These are phyloP conservation scores for Talaromyces proteolyticus DNA, from an alignment of 495 filamentous ascomycete species.

Conservation along the genomic window DNA sequence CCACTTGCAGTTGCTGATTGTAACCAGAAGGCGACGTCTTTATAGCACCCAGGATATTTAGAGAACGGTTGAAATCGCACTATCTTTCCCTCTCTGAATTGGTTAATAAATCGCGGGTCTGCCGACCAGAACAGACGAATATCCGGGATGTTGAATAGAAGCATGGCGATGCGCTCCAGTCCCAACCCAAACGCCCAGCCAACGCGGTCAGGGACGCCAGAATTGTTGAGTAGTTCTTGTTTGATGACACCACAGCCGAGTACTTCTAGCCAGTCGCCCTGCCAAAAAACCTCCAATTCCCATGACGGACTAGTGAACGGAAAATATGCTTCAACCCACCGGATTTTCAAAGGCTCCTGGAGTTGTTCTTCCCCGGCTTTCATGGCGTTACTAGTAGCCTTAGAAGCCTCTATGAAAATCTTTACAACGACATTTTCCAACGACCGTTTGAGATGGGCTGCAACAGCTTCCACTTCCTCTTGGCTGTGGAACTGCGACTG, in stretches of 20 bases:
- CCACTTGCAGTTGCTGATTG: constrained; percentile 34
- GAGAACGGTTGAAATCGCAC: constrained; percentile 78
- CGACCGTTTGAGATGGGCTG: constrained; percentile 80
- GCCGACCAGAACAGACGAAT: constrained; percentile 96
- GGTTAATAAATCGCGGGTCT: constrained; percentile 73
- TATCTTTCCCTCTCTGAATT: constrained; percentile 68
- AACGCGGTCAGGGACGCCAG: constrained; percentile 65
- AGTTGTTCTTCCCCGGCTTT: no score
- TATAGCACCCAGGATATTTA: constrained; percentile 79
- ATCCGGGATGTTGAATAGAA: constrained; percentile 90
- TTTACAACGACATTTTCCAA: constrained; percentile 84
- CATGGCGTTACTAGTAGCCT: constrained; percentile 48
- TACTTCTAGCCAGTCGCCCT: constrained; percentile 90
- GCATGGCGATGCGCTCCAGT: constrained; percentile 91
- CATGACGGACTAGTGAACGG: constrained; percentile 92
- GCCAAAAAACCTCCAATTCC: constrained; percentile 95
- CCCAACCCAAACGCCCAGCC: constrained; percentile 97
- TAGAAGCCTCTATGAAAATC: constrained; percentile 75
- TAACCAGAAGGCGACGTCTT: constrained; percentile 94
- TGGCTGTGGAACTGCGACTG: constrained; percentile 63
- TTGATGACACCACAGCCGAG: constrained; percentile 88
- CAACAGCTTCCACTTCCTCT: constrained; percentile 78
- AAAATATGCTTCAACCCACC: constrained; percentile 96
- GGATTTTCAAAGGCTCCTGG: constrained; percentile 68
- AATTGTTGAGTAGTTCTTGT: constrained; percentile 72